Percentiles rank a stretch among this genome's conserved stretches.
These are phyloP conservation scores for Mycena albidolilacea DNA, from an alignment of 768 basidiomycete species.

Conservation along the genomic window DNA sequence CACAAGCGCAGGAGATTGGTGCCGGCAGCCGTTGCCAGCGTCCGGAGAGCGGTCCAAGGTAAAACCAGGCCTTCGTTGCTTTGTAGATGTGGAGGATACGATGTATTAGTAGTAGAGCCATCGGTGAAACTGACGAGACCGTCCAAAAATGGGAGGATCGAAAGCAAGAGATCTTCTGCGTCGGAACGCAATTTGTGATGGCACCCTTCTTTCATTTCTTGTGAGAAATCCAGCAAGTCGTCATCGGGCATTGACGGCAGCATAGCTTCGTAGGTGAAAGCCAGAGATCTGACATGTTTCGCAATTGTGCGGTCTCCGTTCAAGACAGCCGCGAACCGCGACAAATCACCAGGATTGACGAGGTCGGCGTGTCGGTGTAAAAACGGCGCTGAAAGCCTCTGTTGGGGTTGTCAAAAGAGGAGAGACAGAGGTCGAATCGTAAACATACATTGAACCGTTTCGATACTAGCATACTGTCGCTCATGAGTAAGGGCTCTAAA, in stretches of 20 bases:
- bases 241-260: background rate
- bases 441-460: constrained; percentile 22
- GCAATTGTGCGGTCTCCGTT: background rate
- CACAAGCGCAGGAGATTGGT: constrained; percentile 9
- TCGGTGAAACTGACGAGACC: constrained; percentile 18
- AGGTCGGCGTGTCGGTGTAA: constrained; percentile 19
- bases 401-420: background rate
- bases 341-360: background rate
- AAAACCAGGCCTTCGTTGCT: background rate
- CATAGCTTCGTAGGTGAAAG: background rate
- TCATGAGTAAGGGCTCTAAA: too few relatives aligned
- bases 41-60: constrained; percentile 4
- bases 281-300: background rate
- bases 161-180: background rate
- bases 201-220: background rate
- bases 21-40: constrained; percentile 4
- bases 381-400: constrained; percentile 20
- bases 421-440: background rate
- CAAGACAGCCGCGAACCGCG: background rate
- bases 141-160: constrained; percentile 3
- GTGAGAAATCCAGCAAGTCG: background rate
- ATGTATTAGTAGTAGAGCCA: background rate
- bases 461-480: constrained; percentile 6
- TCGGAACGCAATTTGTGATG: background rate
- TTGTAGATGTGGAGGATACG: constrained; percentile 15